Base-by-base conservation (phyloP, 768 basidiomycete species). In the Tulasnella sp. region DNA sequence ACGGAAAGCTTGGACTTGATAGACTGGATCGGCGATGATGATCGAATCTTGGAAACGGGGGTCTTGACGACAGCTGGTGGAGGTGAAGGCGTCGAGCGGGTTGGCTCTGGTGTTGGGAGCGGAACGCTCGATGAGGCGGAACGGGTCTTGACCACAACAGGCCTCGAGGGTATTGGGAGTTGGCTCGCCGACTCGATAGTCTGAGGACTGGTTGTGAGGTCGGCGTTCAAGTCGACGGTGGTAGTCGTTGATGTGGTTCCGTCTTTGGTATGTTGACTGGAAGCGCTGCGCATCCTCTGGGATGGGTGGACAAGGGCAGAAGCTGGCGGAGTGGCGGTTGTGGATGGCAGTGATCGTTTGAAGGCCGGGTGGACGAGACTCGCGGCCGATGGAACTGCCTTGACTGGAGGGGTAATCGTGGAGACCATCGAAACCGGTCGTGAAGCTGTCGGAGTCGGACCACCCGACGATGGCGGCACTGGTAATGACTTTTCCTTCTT, bases 1-100 rank as follows among this genome's bases (percentile, higher is more conserved):
- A 19, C 84, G 82, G 64, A 86, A 1, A 8, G 34, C 26, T 42
- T 40, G n/a, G 44, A 22, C 41, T 6, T 8, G 14, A 9, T 19
- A 19, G 41, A 22, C 32, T 36, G 35, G 17, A 17, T 40, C 22
- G 42, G 67, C 26, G 37, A 40, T 41, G 26, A 26, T 36, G 64
- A 34, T 5, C 35, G 19, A n/a, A 22, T 26, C 39, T 65, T 19
- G 32, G 64, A n/a, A n/a, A 34, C 64, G 39, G 64, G 26, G 14
- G 52, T 29, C 32, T 59, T 59, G 35, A 65, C 16, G 0, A 40
- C 34, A 2, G 8, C 11, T 17, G 64, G 35, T 7, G 12, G 35
- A 36, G 64, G 35, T n/a, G 39, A 17, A 40, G 35, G 34, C 12
- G 22, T 36, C 16, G 34, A 8, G 19, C 35, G 32, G 35, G 35